These are phyloP conservation scores for Casuarina cunninghamiana DNA, from an alignment of 306 rosid species.

Conservation along the genomic window DNA sequence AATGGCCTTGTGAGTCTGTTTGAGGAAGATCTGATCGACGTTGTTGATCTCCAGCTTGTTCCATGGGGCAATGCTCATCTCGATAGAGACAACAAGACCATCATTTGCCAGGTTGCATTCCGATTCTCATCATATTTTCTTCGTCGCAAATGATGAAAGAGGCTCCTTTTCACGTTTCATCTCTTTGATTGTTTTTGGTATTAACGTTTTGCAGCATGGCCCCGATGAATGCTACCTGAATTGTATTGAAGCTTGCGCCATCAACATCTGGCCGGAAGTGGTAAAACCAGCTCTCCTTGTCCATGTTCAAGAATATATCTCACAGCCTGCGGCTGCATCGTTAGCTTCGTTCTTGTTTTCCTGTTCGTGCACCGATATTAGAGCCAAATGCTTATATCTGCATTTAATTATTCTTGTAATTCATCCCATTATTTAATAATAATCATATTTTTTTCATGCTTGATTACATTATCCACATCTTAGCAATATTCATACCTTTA, in stretches of 20 bases:
- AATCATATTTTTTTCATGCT: background rate
- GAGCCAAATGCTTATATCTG: background rate
- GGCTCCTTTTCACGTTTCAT: too few relatives aligned
- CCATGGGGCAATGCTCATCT: conserved; percentile 7
- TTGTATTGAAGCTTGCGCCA: background rate
- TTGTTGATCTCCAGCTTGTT: background rate
- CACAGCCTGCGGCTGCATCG: background rate
- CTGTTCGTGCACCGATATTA: background rate
- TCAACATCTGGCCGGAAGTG: background rate
- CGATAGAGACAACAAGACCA: background rate
- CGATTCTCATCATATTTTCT: background rate
- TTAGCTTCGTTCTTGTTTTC: background rate
- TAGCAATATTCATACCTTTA: too few relatives aligned
- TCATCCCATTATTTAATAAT: too few relatives aligned
- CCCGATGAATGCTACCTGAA: conserved; percentile 12
- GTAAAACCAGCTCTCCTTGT: background rate
- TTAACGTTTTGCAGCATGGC: conserved; percentile 11
- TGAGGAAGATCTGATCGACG: background rate
- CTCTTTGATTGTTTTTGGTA: background rate
- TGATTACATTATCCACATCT: too few relatives aligned
- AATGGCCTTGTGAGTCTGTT: background rate
- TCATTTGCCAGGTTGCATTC: conserved; percentile 13
- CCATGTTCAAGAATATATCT: background rate
- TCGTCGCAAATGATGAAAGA: background rate
- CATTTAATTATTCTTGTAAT: too few relatives aligned